A percentile compares a stretch with the other conserved stretches of the same genome.
phyloP scores from a whole-genome alignment of 2,329 filamentous ascomycete species.

The Chaetoscypha palmicola region DNA sequence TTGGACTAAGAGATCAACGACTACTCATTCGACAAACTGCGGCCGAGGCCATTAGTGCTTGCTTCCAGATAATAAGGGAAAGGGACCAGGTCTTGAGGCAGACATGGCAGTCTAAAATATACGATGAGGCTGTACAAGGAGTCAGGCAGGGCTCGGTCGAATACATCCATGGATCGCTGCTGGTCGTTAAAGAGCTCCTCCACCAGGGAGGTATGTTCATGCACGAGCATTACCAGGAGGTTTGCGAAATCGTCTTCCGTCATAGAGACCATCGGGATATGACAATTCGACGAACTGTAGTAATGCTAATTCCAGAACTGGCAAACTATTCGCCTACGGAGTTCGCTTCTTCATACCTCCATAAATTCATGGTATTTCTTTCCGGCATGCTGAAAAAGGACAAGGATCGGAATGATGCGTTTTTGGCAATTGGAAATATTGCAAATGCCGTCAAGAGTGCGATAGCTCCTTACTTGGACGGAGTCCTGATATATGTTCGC shows the following conservation, averaged over 20 bases:
- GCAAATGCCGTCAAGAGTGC: slow-evolving; percentile 93
- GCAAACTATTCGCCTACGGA: slow-evolving; percentile 88
- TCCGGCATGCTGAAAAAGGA: slow-evolving; percentile 91
- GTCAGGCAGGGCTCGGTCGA: slow-evolving; percentile 78
- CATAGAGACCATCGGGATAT: slow-evolving; percentile 89
- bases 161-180: slow-evolving; percentile 84
- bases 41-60: slow-evolving; percentile 87
- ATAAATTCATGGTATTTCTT: slow-evolving; percentile 95
- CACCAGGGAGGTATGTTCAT: slow-evolving; percentile 98
- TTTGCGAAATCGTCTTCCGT: slow-evolving; percentile 85
- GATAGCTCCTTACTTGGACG: slow-evolving; percentile 91
- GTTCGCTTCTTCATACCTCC: slow-evolving; percentile 79
- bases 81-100: slow-evolving; percentile 83
- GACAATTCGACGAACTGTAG: slow-evolving; percentile 82
- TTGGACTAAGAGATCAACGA: slow-evolving; percentile 81
- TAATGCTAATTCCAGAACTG: slow-evolving; percentile 84
- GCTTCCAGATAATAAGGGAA: slow-evolving; percentile 91
- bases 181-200: slow-evolving; percentile 87
- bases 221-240: slow-evolving; percentile 87
- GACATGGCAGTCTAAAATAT: slow-evolving; percentile 85
- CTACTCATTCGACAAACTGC: slow-evolving; percentile 88
- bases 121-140: slow-evolving; percentile 74
- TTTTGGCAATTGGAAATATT: slow-evolving; percentile 91
- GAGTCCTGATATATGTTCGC: slow-evolving; percentile 86
- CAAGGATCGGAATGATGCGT: slow-evolving; percentile 88